phyloP scores from a whole-genome alignment of 257 asterid species.

The Solanum neorickii region DNA sequence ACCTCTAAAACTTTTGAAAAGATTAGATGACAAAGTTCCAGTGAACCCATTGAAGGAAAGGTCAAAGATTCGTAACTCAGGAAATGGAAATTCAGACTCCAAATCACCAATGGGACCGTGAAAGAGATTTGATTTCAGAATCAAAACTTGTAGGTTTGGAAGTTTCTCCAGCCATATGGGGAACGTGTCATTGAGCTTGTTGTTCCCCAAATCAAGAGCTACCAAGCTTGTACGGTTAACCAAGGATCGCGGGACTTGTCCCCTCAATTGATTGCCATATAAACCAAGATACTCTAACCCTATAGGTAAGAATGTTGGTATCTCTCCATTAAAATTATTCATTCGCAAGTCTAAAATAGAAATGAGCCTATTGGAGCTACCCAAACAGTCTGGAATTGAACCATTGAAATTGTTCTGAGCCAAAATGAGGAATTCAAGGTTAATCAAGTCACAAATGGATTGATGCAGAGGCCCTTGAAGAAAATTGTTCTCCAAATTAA shows the following conservation, averaged over 20 bases:
- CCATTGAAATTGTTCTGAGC: neutral
- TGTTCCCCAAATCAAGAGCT: neutral
- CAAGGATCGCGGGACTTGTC: neutral
- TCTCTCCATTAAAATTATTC: neutral
- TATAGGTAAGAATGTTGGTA: neutral
- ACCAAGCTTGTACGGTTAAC: neutral
- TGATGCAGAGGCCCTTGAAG: neutral
- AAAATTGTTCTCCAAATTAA: neutral
- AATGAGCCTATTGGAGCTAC: neutral
- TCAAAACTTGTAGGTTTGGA: no score
- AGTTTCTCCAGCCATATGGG: no score
- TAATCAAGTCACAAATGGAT: neutral
- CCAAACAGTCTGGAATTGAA: neutral
- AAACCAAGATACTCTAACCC: neutral
- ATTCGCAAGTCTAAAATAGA: neutral
- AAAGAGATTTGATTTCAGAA: no score
- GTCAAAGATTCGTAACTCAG: no score
- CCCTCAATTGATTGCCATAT: neutral
- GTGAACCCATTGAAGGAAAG: no score
- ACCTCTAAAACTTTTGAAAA: no score
- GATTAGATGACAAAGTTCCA: no score
- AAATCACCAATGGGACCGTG: no score
- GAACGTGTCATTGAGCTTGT: no score
- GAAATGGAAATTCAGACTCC: no score
- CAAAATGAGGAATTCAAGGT: neutral